Evolutionary conservation across 148 eudicot species (phyloP), one percentile per base, ranked within the genome.

Genomic region (Rhododendron griersonianum): DNA sequence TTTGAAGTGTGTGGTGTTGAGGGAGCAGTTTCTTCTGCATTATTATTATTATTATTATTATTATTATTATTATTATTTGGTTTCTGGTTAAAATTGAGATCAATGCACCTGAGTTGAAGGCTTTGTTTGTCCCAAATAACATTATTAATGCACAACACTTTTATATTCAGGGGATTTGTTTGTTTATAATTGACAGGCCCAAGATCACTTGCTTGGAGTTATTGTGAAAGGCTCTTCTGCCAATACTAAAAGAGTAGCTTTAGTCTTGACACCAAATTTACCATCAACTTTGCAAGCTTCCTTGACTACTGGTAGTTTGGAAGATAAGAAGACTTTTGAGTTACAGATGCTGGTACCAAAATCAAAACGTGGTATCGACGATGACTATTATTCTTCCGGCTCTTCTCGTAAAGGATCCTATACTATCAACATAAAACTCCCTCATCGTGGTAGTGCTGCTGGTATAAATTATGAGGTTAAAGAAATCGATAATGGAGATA

Each of bases 131-230:
- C 14, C 67, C 71, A 51, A 81, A 41, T 81, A 33, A 35, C 59
- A 35, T 57, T 35, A 30, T 3, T 25, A 57, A 51, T 25, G 41
- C 41, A 47, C 25, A 30, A 9, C 16, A 55, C 44, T 37, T 51
- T 47, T 23, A 45, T 59, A 74, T 82, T 78, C 67, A 47, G 78
- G 79, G 47, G 39, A 65, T 53, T 80, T 87, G 55, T 67, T 33
- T 84, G 74, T 85, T 77, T 48, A 61, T 74, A 71, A 88, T 89
- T 86, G 87, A 63, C 93, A 97, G 99, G 91, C 88, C 84, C 95
- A 88, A 91, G 95, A 95, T 86, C 99, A 97, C 91, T 91, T 94
- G 87, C 96, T 97, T 57, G 99, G 98, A 65, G 95, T 93, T 87
- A 88, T 97, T 45, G 84, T 95, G 73, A 95, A 97, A 92, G 85